phyloP scores from a whole-genome alignment of 768 basidiomycete genomes.

The Rhodotorula babjevae region DNA sequence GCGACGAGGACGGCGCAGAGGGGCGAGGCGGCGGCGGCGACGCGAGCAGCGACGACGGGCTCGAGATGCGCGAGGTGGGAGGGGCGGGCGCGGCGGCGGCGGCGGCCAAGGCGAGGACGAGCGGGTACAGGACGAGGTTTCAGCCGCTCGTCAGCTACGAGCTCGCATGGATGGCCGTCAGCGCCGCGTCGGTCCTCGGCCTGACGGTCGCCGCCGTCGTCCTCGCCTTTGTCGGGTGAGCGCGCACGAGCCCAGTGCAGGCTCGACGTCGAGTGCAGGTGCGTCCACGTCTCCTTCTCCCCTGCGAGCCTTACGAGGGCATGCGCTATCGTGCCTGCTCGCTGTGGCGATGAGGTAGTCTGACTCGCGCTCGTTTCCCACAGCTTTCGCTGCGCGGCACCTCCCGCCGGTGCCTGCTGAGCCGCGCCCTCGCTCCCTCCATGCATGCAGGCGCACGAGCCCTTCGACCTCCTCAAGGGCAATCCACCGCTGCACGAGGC shows the following conservation, averaged over 20 bases:
- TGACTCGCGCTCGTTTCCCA: too few relatives aligned
- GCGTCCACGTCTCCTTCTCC: neutral
- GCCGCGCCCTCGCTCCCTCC: too few relatives aligned
- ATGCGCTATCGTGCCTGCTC: too few relatives aligned
- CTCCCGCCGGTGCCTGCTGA: too few relatives aligned
- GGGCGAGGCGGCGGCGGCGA: neutral
- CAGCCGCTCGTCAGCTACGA: constrained; percentile 13
- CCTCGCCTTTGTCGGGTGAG: constrained; percentile 7
- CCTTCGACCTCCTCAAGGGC: too few relatives aligned
- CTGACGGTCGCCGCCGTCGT: constrained; percentile 13
- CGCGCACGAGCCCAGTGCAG: too few relatives aligned
- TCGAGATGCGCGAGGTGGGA: neutral
- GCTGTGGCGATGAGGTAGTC: too few relatives aligned
- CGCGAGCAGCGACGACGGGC: neutral
- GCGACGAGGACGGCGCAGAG: neutral
- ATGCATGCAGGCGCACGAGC: too few relatives aligned
- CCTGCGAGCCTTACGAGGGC: too few relatives aligned
- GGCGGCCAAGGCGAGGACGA: neutral
- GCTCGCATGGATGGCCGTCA: constrained; percentile 24
- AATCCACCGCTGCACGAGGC: too few relatives aligned
- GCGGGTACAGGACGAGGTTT: constrained; percentile 12
- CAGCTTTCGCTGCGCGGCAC: too few relatives aligned
- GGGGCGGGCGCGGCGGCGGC: neutral
- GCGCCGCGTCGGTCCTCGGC: constrained; percentile 1
- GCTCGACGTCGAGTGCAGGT: neutral